Evolutionary conservation across 768 basidiomycete species (phyloP).

Genomic region (Mycena chlorophos): DNA sequence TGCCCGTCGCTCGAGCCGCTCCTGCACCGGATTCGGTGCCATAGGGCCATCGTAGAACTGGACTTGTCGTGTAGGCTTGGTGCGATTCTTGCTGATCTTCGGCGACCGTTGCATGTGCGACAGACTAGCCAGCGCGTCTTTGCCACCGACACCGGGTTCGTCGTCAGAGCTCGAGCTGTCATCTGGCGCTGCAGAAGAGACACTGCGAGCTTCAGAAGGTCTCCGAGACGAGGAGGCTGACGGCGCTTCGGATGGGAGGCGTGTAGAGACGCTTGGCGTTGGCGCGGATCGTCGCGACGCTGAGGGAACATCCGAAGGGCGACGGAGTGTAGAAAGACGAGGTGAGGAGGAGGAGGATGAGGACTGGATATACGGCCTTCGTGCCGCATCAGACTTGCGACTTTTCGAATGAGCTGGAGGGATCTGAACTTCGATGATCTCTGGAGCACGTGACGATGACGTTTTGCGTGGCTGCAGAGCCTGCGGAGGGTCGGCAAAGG

Average conservation of each 20-base stretch:
- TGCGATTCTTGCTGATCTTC: conserved; percentile 50
- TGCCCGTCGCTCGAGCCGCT: conserved; percentile 52
- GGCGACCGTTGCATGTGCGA: conserved; percentile 62
- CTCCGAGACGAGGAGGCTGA: conserved; percentile 28
- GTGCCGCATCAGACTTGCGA: too few species aligned
- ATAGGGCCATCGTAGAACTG: conserved; percentile 60
- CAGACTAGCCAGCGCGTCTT: conserved; percentile 48
- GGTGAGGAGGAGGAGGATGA: too few species aligned
- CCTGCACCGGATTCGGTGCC: conserved; percentile 44
- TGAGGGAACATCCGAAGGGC: too few species aligned
- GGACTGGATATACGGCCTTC: conserved; percentile 15
- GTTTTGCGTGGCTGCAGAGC: too few species aligned
- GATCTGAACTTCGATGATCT: too few species aligned
- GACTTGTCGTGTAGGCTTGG: conserved; percentile 57
- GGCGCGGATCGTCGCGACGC: too few species aligned
- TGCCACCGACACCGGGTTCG: conserved; percentile 44
- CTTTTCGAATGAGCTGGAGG: too few species aligned
- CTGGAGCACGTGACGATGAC: too few species aligned
- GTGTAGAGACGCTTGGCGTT: conserved; percentile 25
- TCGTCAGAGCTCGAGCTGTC: conserved; percentile 45
- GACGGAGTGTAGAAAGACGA: too few species aligned
- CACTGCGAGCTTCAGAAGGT: conserved; percentile 33
- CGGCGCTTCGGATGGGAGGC: conserved; percentile 17
- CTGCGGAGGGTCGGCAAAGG: conserved; percentile 39
- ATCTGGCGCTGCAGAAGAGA: conserved; percentile 32